Base-by-base conservation (phyloP, 1,139 yeast genomes). In the Yamadazyma trypodendri region DNA sequence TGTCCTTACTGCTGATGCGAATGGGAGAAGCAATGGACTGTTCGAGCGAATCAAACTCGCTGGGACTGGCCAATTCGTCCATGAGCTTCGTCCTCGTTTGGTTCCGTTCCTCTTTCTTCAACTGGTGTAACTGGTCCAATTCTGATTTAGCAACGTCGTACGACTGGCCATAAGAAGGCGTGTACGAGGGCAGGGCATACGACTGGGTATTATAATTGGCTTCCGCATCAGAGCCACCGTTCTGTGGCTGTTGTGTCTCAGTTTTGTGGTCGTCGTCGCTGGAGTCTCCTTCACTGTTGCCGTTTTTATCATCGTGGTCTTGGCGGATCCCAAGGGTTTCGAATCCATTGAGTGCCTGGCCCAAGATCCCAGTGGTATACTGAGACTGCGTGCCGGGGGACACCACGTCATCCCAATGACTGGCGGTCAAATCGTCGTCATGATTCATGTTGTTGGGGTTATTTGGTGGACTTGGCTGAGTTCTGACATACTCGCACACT, bases 391-490 rank as follows among this genome's bases (percentile, higher is more conserved):
- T 37, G 28, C 40, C 41, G 8, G 65, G 56, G 2, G 65, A 50
- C 15, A 61, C 41, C 5, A 61, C 63, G 48, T 64, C 70, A 40
- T 63, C 68, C 69, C 69, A 64, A 40, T 60, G 67, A 10, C 68
- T 63, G 17, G 65, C 65, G 8, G 68, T 60, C 22, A 64, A 51
- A 39, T 64, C 52, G 17, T 48, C 69, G 34, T 61, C 65, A 40
- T 58, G 60, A 37, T 61, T 63, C 66, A 61, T 61, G 28, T 23
- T 34, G 28, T 17, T 15, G 34, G 32, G n/a, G n/a, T n/a, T n/a
- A n/a, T 18, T 24, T 24, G 11, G 11, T 27, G n/a, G 11, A 17
- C 14, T 14, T 12, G 29, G 6, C 9, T 14, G 16, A 13, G 11
- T 11, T 11, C 17, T 18, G 21, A 16, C 14, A 27, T n/a, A 28